Evolutionary conservation across 2,329 filamentous ascomycete species (phyloP), one percentile per base, ranked within the genome.

Genomic region (Aureobasidium namibiae): DNA sequence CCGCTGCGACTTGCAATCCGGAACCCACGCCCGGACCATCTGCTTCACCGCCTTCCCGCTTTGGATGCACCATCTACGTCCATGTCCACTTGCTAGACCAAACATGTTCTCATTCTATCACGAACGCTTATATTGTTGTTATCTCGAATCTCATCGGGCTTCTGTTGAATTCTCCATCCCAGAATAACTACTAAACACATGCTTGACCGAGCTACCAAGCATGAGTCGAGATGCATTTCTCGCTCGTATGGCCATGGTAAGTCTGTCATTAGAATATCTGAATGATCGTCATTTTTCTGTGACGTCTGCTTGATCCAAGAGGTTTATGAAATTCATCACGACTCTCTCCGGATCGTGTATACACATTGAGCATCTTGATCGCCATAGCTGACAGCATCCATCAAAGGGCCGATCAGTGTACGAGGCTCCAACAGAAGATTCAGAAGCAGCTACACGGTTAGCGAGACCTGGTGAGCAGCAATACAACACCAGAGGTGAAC

Each of bases 401-500:
- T 29, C n/a, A 18, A 48, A 76, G 74, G 74, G 74, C 33, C 73
- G 74, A 14, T 76, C 74, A 8, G 69, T 73, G 6, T 75, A 73
- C 54, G 71, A 73, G 63, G 59, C 62, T 8, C 14, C 21, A 16
- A 18, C 11, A 16, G 26, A 24, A 21, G 33, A 14, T 42, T 2
- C 34, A 38, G 59, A 54, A 24, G 61, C 23, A 46, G 31, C 26
- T 31, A 4, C 36, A 48, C 60, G 14, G 8, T 18, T 34, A 39
- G 38, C 21, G 39, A 41, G 24, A 42, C 23, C 31, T 41, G 67
- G 73, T 59, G 60, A 66, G 0, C 76, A 78, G 61, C 67, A 72
- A 38, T 78, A 77, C 60, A 75, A 79, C 62, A 66, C 71, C 39
- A 73, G 74, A 61, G 76, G 76, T 18, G 72, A 73, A 41, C 75